Conservation (phyloP, 2,329 filamentous ascomycete species). For the Aspergillus nomiae region DNA sequence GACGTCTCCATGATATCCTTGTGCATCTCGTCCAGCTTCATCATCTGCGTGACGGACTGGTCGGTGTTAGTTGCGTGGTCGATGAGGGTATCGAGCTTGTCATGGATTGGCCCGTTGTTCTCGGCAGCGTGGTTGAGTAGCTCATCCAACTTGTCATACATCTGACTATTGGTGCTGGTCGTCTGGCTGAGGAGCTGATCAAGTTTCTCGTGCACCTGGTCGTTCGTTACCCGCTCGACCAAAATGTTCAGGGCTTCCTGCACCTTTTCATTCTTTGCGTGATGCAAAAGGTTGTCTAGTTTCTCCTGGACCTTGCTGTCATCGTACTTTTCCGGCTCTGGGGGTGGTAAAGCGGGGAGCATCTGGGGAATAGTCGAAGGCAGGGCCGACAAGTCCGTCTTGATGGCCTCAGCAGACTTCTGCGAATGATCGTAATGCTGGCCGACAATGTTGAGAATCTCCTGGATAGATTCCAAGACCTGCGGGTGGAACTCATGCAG, state of each 20-base stretch:
- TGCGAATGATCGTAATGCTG: constrained; percentile 90
- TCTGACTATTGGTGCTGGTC: constrained; percentile 36
- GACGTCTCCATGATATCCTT: constrained; percentile 83
- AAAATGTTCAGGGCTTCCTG: constrained; percentile 60
- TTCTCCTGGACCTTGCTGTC: constrained; percentile 60
- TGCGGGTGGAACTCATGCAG: constrained; percentile 84
- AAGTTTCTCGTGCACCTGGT: constrained; percentile 61
- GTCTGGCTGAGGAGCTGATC: constrained; percentile 45
- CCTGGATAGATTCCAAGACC: constrained; percentile 81
- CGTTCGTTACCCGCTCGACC: constrained; percentile 51
- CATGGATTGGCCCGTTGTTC: constrained; percentile 33
- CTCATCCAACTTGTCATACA: constrained; percentile 61
- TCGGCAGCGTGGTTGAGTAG: constrained; percentile 42
- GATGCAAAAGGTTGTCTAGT: constrained; percentile 50
- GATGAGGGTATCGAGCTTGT: constrained; percentile 45
- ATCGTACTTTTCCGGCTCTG: constrained; percentile 64
- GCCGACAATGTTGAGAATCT: constrained; percentile 78
- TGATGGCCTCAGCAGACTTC: constrained; percentile 63
- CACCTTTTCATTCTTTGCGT: constrained; percentile 52
- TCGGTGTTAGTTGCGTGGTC: constrained; percentile 62
- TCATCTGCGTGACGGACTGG: constrained; percentile 73
- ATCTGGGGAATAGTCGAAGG: constrained; percentile 58
- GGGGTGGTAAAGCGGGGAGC: constrained; percentile 53
- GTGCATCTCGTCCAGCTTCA: constrained; percentile 85
- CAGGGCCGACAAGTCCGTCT: constrained; percentile 55